Percentiles rank a stretch among this genome's conserved stretches.
These are phyloP conservation scores for Centrapalus pauciflorus DNA, from an alignment of 129 eudicot species.

Conservation along the genomic window DNA sequence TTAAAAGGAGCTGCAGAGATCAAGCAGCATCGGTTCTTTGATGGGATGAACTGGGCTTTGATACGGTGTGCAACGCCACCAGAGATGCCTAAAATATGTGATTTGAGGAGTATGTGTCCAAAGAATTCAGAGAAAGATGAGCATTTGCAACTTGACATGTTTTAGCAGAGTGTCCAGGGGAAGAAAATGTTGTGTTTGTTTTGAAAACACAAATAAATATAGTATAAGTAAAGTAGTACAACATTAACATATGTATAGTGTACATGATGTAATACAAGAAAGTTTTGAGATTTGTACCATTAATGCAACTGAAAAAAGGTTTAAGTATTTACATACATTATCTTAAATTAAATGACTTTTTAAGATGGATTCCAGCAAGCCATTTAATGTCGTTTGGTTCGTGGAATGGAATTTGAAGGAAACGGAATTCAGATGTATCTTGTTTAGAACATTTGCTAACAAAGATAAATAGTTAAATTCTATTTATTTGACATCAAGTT, in stretches of 20 bases:
- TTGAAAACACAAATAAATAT: slow-evolving; percentile 11
- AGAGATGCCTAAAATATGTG: slow-evolving; percentile 48
- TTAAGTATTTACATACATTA: too few species aligned
- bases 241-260: slow-evolving; percentile 21
- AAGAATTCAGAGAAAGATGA: slow-evolving; percentile 22
- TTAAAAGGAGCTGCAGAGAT: slow-evolving; percentile 90
- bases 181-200: neutral
- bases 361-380: too few species aligned
- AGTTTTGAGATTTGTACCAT: neutral
- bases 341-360: too few species aligned
- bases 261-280: slow-evolving; percentile 24
- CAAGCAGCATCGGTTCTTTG: slow-evolving; percentile 77
- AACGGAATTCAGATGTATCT: too few species aligned
- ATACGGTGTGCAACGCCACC: slow-evolving; percentile 86
- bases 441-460: too few species aligned
- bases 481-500: too few species aligned
- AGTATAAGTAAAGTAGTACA: too few species aligned
- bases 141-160: slow-evolving; percentile 53
- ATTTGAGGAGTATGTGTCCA: slow-evolving; percentile 19
- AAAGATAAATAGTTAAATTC: too few species aligned
- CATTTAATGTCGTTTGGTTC: too few species aligned
- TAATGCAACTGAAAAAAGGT: too few species aligned
- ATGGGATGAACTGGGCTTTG: slow-evolving; percentile 85
- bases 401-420: too few species aligned
- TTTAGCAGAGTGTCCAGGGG: slow-evolving; percentile 20